phyloP scores from a whole-genome alignment of 2,329 filamentous ascomycete genomes.

The Bipolaris bicolor region DNA sequence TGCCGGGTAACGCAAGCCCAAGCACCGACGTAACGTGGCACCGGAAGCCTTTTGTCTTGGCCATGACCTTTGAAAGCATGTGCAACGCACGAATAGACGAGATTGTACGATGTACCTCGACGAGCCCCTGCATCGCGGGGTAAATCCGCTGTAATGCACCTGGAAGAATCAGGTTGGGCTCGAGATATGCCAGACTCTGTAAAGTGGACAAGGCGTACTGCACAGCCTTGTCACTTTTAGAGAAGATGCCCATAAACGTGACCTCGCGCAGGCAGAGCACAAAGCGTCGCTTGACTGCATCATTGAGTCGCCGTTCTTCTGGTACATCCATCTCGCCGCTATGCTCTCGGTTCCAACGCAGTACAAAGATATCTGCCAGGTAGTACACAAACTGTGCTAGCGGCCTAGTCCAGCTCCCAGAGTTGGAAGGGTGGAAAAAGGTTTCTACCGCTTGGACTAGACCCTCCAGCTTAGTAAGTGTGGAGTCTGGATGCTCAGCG shows the following conservation, averaged over 20 bases:
- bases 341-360: slow-evolving; percentile 94
- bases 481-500: slow-evolving; percentile 75
- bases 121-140: slow-evolving; percentile 91
- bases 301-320: slow-evolving; percentile 76
- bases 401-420: slow-evolving; percentile 87
- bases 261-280: slow-evolving; percentile 89
- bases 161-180: slow-evolving; percentile 89
- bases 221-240: slow-evolving; percentile 90
- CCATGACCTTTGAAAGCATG: slow-evolving; percentile 89
- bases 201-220: slow-evolving; percentile 90
- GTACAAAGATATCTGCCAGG: slow-evolving; percentile 93
- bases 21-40: slow-evolving; percentile 94
- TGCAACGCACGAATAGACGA: slow-evolving; percentile 91
- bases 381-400: slow-evolving; percentile 91
- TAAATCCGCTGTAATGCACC: slow-evolving; percentile 96
- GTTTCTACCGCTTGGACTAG: slow-evolving; percentile 95
- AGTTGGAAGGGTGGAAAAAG: slow-evolving; percentile 98
- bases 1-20: slow-evolving; percentile 90
- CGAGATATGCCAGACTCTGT: slow-evolving; percentile 86
- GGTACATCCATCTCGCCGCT: slow-evolving; percentile 91
- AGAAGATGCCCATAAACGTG: slow-evolving; percentile 97
- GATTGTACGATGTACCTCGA: slow-evolving; percentile 95
- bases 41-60: slow-evolving; percentile 91
- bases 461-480: slow-evolving; percentile 84
- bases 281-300: slow-evolving; percentile 84